phyloP scores from a whole-genome alignment of 495 filamentous ascomycete species.

The Hypoxylon fragiforme region DNA sequence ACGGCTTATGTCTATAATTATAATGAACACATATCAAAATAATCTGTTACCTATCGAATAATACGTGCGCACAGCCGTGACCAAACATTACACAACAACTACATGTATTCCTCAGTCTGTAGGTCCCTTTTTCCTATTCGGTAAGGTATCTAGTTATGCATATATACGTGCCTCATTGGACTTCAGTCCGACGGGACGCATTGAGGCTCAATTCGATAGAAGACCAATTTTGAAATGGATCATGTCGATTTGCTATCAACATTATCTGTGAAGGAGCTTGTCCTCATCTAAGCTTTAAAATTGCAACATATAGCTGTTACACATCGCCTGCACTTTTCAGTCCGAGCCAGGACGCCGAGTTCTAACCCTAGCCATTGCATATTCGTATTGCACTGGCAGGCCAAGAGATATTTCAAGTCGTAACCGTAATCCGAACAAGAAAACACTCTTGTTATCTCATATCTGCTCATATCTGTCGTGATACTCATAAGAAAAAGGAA shows the following conservation, averaged over 20 bases:
- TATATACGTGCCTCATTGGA: too few relatives aligned
- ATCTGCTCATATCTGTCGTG: conserved; percentile 35
- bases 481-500: conserved; percentile 31
- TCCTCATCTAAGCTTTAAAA: conserved; percentile 20
- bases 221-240: too few relatives aligned
- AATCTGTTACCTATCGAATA: not conserved
- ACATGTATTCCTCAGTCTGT: too few relatives aligned
- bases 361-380: conserved; percentile 35
- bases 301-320: conserved; percentile 11
- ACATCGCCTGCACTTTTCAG: conserved; percentile 31
- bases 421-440: conserved; percentile 38
- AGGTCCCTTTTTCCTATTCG: too few relatives aligned
- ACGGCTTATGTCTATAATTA: too few relatives aligned
- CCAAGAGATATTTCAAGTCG: conserved; percentile 30
- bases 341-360: conserved; percentile 36
- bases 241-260: conserved; percentile 25
- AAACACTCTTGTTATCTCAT: conserved; percentile 32
- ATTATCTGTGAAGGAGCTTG: conserved; percentile 13
- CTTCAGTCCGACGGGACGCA: too few relatives aligned
- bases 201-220: too few relatives aligned
- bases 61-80: not conserved
- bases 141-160: too few relatives aligned
- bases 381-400: conserved; percentile 22
- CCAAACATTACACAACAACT: too few relatives aligned
- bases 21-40: too few relatives aligned